Evolutionary conservation across 108 stramenopile genomes (phyloP).

Genomic region (Fragilariopsis cylindrus): DNA sequence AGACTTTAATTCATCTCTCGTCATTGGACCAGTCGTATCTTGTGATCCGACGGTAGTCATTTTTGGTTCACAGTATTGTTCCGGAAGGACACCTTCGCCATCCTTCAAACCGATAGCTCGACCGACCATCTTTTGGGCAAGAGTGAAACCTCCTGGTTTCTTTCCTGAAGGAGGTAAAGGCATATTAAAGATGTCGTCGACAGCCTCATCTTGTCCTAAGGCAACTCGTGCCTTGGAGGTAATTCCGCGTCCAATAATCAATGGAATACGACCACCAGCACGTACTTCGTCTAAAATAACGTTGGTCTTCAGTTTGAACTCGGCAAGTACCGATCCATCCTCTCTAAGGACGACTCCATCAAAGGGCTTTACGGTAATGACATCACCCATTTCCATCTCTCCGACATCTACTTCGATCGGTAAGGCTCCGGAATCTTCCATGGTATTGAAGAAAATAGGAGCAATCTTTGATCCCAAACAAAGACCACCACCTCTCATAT

Average conservation of each 20-base stretch:
- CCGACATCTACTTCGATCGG: constrained; percentile 92
- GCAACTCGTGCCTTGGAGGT: constrained; percentile 88
- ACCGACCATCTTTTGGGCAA: constrained; percentile 97
- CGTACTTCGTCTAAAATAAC: constrained; percentile 94
- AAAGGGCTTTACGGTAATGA: constrained; percentile 90
- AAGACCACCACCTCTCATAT: constrained; percentile 87
- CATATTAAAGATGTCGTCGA: constrained; percentile 78
- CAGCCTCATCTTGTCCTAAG: constrained; percentile 70
- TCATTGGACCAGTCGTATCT: constrained; percentile 98
- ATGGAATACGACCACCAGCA: constrained; percentile 94
- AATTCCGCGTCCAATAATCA: constrained; percentile 92
- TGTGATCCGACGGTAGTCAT: constrained; percentile 97
- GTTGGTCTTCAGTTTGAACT: constrained; percentile 88
- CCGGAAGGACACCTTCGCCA: constrained; percentile 78
- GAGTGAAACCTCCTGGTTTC: constrained; percentile 84
- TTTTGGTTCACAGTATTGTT: constrained; percentile 93
- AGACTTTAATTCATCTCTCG: constrained; percentile 91
- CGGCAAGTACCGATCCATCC: constrained; percentile 83
- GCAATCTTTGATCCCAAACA: constrained; percentile 96
- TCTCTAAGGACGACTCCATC: constrained; percentile 81
- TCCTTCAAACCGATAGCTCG: constrained; percentile 81
- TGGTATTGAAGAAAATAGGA: constrained; percentile 97
- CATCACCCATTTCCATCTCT: constrained; percentile 90
- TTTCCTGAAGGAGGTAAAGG: constrained; percentile 58
- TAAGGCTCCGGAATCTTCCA: constrained; percentile 96